Evolutionary conservation across 805 yeast species (phyloP).

Genomic region (Metschnikowia dekortorum): DNA sequence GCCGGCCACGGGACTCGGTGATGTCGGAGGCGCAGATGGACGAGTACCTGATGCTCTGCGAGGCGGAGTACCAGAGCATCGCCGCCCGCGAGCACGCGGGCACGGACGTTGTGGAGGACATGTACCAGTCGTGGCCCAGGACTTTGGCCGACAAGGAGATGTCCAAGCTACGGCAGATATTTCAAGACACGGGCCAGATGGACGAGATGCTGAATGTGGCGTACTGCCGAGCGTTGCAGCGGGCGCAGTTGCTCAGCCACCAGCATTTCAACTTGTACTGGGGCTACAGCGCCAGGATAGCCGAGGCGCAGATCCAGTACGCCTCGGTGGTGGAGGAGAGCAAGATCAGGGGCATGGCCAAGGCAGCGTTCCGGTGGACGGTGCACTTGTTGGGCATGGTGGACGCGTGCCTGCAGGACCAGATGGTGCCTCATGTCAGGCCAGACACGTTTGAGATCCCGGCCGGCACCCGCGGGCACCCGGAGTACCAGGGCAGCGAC

Average conservation of each 20-base stretch:
- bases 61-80: background rate
- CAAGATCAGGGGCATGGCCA: constrained; percentile 15
- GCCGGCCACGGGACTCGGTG: background rate
- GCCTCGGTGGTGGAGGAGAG: constrained; percentile 22
- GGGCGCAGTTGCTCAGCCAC: constrained; percentile 23
- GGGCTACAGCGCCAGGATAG: constrained; percentile 29
- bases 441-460: constrained; percentile 24
- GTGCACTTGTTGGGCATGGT: constrained; percentile 11
- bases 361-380: constrained; percentile 17
- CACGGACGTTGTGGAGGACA: background rate
- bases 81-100: background rate
- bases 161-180: constrained; percentile 14
- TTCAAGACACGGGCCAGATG: constrained; percentile 31
- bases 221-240: constrained; percentile 29
- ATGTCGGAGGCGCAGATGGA: background rate
- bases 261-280: constrained; percentile 28
- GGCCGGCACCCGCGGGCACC: constrained; percentile 24
- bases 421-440: constrained; percentile 24
- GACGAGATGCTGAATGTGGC: constrained; percentile 21
- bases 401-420: constrained; percentile 17
- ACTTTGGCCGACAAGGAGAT: constrained; percentile 6
- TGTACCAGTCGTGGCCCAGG: constrained; percentile 3
- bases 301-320: constrained; percentile 25
- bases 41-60: background rate
- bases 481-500: constrained; percentile 17